Evolutionary conservation across 371 early-diverging fungal genomes (phyloP), one percentile per base, ranked within the genome.

Genomic region (Lichtheimia corymbifera): DNA sequence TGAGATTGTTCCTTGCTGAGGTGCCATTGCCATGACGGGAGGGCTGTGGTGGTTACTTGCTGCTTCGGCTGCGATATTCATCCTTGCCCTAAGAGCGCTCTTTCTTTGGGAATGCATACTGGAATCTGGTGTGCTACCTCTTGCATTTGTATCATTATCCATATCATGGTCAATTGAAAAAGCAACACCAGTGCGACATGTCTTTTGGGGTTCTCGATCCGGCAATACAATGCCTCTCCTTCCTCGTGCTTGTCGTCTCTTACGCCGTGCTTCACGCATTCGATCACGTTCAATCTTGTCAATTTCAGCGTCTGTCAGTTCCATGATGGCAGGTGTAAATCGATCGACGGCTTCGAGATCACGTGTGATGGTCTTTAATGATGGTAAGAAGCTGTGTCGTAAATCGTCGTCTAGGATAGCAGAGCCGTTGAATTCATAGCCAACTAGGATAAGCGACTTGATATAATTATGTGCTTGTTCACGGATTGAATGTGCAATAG

Each of bases 401-500:
- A 95, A 69, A 25, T 92, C 93, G 18, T 89, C 89, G 67, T 96
- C 95, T 25, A 88, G 83, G 15, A 91, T 77, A 9, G 74, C 67
- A 5, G 79, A 69, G 15, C 79, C 79, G 44, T 83, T 76, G 65
- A 91, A 91, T 20, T 83, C 83, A 67, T 94, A 92, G 3, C 93
- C 95, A 2, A 92, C 82, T 43, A 95, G 77, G 24, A 91, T 72
- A 27, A 97, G 72, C 4, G 94, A 90, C 67, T 94, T 94, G 42
- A 85, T 82, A 67, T 88, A 91, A 3, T 84, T 83, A 62, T 93
- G 89, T 9, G 94, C 82, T 79, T 97, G 98, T 68, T 97, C 98
- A n/a, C 97, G 86, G 22, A 96, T 94, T 0, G 92, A 84, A 63
- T 97, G 96, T 0, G 96, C 92, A 53, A 96, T 93, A 0, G 96